Percentiles rank a stretch among this genome's conserved stretches.
These are phyloP conservation scores for Geranomyces variabilis DNA, from an alignment of 192 early-diverging fungal genomes.

Conservation along the genomic window DNA sequence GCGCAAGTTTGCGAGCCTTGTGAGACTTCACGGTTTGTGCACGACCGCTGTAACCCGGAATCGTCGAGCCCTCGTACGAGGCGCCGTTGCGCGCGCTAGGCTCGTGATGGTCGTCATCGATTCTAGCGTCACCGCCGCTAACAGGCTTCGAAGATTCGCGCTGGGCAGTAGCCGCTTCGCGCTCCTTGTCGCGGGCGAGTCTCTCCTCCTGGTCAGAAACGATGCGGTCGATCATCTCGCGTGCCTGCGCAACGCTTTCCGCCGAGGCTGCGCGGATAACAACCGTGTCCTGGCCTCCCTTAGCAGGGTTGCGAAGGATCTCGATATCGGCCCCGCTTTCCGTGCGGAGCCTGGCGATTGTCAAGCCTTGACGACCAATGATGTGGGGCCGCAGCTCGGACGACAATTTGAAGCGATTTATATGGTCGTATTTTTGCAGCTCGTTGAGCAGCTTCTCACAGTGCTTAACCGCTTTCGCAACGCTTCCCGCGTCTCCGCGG, in stretches of 20 bases:
- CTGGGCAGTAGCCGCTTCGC: constrained; percentile 2
- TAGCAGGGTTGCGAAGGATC: constrained; percentile 37
- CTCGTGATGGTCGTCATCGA: constrained; percentile 36
- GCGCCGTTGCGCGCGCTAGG: too few species aligned
- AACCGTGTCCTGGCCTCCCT: constrained; percentile 26
- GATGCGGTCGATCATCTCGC: constrained; percentile 34
- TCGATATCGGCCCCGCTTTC: constrained; percentile 68
- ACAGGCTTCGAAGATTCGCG: neutral
- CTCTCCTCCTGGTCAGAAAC: constrained; percentile 37
- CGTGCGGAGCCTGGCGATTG: constrained; percentile 70
- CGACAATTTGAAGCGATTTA: constrained; percentile 35
- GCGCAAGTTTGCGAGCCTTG: constrained; percentile 15
- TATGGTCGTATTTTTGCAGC: constrained; percentile 53
- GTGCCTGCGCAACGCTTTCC: constrained; percentile 34
- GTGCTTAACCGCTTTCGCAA: constrained; percentile 32
- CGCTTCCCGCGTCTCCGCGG: constrained; percentile 39
- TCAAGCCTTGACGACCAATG: constrained; percentile 75
- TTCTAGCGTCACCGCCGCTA: constrained; percentile 23
- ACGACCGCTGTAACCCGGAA: constrained; percentile 30
- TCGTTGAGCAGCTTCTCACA: constrained; percentile 34
- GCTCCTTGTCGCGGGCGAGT: constrained; percentile 27
- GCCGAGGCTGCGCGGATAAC: constrained; percentile 39
- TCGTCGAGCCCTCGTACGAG: constrained; percentile 7
- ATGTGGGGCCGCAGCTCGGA: constrained; percentile 58
- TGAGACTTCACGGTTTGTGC: constrained; percentile 1